Evolutionary conservation across 2,329 filamentous ascomycete species (phyloP), one percentile per base, ranked within the genome.

Genomic region (Eutypa lata): DNA sequence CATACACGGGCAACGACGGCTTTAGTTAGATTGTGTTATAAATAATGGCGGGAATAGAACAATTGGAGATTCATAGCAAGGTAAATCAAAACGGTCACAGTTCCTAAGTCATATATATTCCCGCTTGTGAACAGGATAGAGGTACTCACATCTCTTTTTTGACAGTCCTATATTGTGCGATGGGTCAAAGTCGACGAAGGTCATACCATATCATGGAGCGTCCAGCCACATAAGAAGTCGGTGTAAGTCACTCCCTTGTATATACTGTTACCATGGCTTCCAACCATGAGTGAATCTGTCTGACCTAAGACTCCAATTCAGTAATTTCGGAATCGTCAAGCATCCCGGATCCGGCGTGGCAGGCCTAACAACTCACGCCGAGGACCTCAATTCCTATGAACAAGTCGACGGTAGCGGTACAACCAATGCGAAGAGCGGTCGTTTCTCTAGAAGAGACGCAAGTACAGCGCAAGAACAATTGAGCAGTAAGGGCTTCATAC

Each of bases 181-280:
- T 99, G 94, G 93, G 90, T 97, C 62, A 88, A 91, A 68, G 93
- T 97, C 62, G 87, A 91, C 52, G 87, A 91, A 58, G 89, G 89
- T 50, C 88, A 96, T 71, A 96, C 92, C 48, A 91, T 99, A 64
- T 96, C 92, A 16, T 99, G 94, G 94, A 97, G 91, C 66, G 84
- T 99, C 38, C 92, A 97, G 68, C 94, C 94, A 43, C 91, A 97
- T 72, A 97, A 96, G 77, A 97, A 97, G 75, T 97, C 93, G 54
- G 88, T 99, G 85, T 88, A 74, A 64, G 76, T 62, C 53, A 45
- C 47, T 43, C 35, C 46, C 33, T 48, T 8, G 24, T 26, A 16
- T 16, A 28, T 33, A 47, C 47, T 42, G 28, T 19, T 40, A 22
- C 24, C 61, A 62, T 44, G 66, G 52, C 45, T 48, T 44, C 57